A percentile compares a stretch with the other conserved stretches of the same genome.
These are phyloP conservation scores for Ophiostoma quercus DNA, from an alignment of 2,329 filamentous ascomycete species.

Conservation along the genomic window DNA sequence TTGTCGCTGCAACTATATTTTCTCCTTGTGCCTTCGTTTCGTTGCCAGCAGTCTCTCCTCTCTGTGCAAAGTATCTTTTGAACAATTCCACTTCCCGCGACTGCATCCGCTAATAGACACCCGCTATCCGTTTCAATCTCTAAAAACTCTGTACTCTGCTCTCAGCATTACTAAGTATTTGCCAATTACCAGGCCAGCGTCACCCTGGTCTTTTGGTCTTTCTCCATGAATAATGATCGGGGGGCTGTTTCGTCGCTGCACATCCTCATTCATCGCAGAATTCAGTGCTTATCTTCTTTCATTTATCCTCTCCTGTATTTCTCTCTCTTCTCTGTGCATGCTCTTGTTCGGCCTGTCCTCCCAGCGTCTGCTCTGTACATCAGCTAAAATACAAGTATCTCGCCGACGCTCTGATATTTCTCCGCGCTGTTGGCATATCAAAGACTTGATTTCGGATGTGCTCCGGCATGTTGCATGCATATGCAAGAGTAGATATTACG, in stretches of 20 bases:
- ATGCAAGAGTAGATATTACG: slow-evolving; percentile 1
- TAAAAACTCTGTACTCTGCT: neutral
- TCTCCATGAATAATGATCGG: neutral
- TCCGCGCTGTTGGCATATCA: neutral
- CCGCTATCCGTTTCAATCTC: neutral
- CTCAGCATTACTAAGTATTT: neutral
- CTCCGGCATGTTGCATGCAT: slow-evolving; percentile 6
- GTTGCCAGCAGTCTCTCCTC: neutral
- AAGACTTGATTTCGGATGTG: neutral
- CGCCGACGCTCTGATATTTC: neutral
- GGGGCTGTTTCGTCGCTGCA: slow-evolving; percentile 17
- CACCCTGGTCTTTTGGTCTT: neutral
- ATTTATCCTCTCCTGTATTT: neutral
- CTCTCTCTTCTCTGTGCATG: neutral
- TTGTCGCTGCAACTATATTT: neutral
- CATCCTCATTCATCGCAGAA: slow-evolving; percentile 21
- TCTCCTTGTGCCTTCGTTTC: neutral
- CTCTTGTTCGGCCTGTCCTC: neutral
- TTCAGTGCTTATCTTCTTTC: neutral
- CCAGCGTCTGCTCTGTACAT: neutral
- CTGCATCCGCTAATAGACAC: neutral
- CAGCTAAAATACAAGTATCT: neutral
- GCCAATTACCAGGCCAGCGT: neutral
- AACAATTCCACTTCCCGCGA: neutral
- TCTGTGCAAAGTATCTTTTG: no score